Conservation (phyloP, 441 rosid genomes). For the Iberis amara region DNA sequence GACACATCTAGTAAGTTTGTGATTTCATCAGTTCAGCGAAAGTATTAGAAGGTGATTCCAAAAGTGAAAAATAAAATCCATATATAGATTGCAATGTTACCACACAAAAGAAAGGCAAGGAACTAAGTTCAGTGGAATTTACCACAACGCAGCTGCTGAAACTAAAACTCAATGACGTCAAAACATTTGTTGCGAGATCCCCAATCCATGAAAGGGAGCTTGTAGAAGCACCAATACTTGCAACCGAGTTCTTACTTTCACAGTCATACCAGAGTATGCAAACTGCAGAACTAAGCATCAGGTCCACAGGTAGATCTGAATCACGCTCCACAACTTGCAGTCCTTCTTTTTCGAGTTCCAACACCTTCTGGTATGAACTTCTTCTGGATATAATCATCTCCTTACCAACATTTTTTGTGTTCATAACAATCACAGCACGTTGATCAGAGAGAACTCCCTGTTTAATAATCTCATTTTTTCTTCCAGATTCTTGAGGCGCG, state of each 20-base stretch:
- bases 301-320: constrained; percentile 71
- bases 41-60: background rate
- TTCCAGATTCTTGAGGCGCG: constrained; percentile 34
- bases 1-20: constrained; percentile 2
- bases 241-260: constrained; percentile 51
- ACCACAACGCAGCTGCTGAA: constrained; percentile 88
- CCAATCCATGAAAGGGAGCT: constrained; percentile 62
- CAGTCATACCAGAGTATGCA: constrained; percentile 85
- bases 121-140: constrained; percentile 29
- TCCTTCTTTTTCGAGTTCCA: constrained; percentile 82
- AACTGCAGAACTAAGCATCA: constrained; percentile 60
- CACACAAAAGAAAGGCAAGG: constrained; percentile 11
- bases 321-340: constrained; percentile 89
- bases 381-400: constrained; percentile 85
- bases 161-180: constrained; percentile 71
- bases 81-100: background rate
- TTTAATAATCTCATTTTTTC: constrained; percentile 36
- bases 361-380: constrained; percentile 72
- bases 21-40: background rate
- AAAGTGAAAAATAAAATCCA: background rate
- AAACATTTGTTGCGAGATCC: constrained; percentile 72
- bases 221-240: constrained; percentile 59
- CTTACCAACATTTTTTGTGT: constrained; percentile 67
- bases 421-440: constrained; percentile 53
- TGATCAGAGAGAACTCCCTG: constrained; percentile 34